These are phyloP conservation scores for Prosopis cineraria DNA, from an alignment of 306 rosid species.

Conservation along the genomic window DNA sequence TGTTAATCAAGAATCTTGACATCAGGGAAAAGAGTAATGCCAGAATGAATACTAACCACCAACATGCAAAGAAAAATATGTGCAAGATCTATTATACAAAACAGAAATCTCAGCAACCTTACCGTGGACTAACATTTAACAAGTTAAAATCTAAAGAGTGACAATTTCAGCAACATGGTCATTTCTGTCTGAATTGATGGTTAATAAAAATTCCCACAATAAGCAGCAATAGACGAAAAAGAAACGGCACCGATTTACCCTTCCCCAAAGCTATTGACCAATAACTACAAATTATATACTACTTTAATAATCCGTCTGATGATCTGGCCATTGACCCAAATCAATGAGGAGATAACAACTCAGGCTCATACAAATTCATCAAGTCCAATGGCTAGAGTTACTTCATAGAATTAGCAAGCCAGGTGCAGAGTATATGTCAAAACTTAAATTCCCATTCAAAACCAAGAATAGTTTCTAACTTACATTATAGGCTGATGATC, in stretches of 20 bases:
- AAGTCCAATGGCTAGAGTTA: not conserved
- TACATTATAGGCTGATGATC: not conserved
- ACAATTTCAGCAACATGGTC: not conserved
- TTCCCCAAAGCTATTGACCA: not conserved
- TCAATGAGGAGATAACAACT: not conserved
- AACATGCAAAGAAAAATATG: not conserved
- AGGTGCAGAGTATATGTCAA: not conserved
- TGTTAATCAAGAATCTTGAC: not conserved
- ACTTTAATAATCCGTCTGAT: not conserved
- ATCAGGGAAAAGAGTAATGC: not conserved
- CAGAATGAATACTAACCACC: not conserved
- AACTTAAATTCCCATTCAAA: not conserved
- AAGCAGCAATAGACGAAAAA: slow-evolving; percentile 1
- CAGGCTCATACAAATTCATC: not conserved
- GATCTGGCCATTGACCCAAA: not conserved
- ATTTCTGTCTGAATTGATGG: not conserved
- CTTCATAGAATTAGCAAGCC: not conserved
- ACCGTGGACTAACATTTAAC: not conserved
- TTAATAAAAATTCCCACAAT: no score
- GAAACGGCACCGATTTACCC: not conserved
- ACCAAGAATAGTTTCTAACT: not conserved
- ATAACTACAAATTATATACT: not conserved
- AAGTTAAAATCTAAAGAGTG: not conserved
- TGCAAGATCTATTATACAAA: not conserved
- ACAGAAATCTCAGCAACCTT: not conserved